Percentiles rank a stretch among this genome's conserved stretches.
Conservation (phyloP, 129 eudicot genomes). For the Flaveria trinervia region DNA sequence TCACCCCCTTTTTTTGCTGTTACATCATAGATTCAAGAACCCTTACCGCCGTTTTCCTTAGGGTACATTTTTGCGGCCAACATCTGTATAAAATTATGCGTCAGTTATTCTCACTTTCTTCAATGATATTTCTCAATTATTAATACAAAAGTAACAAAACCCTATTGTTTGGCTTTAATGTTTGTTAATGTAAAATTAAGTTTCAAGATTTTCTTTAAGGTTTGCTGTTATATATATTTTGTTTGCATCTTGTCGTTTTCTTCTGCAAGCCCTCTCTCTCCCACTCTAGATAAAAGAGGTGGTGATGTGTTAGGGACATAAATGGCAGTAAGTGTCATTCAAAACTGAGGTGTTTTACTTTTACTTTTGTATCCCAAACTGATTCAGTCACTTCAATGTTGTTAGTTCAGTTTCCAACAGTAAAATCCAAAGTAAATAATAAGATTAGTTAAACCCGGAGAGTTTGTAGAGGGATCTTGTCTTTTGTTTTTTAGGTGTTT, state of each 20-base stretch:
- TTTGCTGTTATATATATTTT: slow-evolving; percentile 13
- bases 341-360: slow-evolving; percentile 34
- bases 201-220: slow-evolving; percentile 20
- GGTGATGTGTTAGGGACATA: slow-evolving; percentile 30
- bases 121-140: not conserved
- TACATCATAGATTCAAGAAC: slow-evolving; percentile 44
- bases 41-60: slow-evolving; percentile 45
- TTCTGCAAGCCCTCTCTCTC: slow-evolving; percentile 23
- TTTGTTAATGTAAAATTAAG: slow-evolving; percentile 34
- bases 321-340: slow-evolving; percentile 38
- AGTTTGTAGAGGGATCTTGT: slow-evolving; percentile 1
- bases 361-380: slow-evolving; percentile 34
- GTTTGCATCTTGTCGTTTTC: slow-evolving; percentile 48
- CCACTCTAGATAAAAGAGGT: slow-evolving; percentile 22
- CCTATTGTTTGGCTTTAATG: not conserved
- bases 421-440: not conserved
- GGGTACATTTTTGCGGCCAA: slow-evolving; percentile 43
- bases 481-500: not conserved
- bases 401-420: slow-evolving; percentile 26
- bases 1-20: slow-evolving; percentile 28
- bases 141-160: not conserved
- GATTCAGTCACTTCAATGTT: slow-evolving; percentile 62
- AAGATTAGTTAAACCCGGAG: not conserved
- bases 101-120: slow-evolving; percentile 30
- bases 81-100: slow-evolving; percentile 33